Conservation (phyloP, 208 protist genomes). For the Entamoeba moshkovskii region DNA sequence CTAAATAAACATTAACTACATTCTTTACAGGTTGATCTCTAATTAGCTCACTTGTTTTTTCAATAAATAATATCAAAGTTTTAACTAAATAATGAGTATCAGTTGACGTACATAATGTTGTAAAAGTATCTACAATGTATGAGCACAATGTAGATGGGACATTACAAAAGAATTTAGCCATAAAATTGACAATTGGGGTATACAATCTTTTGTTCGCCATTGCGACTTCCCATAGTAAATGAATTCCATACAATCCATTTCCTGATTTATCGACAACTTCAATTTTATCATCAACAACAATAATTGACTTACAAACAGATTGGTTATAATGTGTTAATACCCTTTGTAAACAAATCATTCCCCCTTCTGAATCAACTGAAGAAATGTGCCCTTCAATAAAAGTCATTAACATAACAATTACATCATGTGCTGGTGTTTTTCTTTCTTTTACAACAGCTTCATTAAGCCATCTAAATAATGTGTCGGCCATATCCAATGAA, state of each 20-base stretch:
- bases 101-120: neutral
- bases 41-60: neutral
- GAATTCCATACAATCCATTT: neutral
- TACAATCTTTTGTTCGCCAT: neutral
- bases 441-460: neutral
- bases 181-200: neutral
- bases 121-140: neutral
- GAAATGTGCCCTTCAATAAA: neutral
- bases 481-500: neutral
- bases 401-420: neutral
- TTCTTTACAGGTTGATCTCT: neutral
- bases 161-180: constrained; percentile 1
- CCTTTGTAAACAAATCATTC: neutral
- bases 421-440: neutral
- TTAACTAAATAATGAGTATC: neutral
- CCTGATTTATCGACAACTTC: neutral
- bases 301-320: neutral
- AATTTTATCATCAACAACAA: neutral
- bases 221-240: neutral
- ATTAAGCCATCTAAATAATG: neutral
- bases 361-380: neutral
- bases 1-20: neutral
- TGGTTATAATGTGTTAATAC: neutral
- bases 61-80: neutral
- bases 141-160: neutral